phyloP scores from a whole-genome alignment of 2,329 filamentous ascomycete species.

The Harringtonia aguacate region DNA sequence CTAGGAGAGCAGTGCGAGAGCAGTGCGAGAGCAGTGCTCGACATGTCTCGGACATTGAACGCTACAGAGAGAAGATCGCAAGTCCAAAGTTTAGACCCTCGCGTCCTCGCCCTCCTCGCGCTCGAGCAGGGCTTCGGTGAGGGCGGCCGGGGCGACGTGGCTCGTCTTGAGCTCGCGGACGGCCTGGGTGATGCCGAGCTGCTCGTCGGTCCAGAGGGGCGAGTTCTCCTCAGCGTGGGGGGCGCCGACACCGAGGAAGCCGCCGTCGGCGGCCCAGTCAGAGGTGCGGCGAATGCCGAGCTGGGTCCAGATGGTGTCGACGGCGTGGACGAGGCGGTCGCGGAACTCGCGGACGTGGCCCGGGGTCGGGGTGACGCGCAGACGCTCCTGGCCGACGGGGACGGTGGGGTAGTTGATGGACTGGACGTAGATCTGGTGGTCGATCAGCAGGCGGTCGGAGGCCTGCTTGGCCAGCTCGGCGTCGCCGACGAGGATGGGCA shows the following conservation, averaged over 20 bases:
- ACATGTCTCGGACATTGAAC: background rate
- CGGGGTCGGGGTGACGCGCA: constrained; percentile 91
- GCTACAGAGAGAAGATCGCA: background rate
- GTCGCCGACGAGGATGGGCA: constrained; percentile 88
- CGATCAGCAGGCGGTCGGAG: constrained; percentile 80
- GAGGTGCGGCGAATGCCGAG: constrained; percentile 86
- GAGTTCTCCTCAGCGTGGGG: constrained; percentile 46
- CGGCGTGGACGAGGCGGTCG: constrained; percentile 70
- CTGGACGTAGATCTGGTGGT: constrained; percentile 94
- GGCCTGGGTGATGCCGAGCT: constrained; percentile 66
- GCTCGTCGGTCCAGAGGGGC: constrained; percentile 86
- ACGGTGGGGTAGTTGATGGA: constrained; percentile 99
- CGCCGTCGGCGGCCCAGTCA: constrained; percentile 83
- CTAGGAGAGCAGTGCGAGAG: too few relatives aligned
- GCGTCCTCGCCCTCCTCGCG: constrained; percentile 27
- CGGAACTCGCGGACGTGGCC: constrained; percentile 80
- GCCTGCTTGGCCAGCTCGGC: constrained; percentile 87
- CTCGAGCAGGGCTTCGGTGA: constrained; percentile 49
- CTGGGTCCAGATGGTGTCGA: constrained; percentile 81
- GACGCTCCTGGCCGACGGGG: constrained; percentile 91
- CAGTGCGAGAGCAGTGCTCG: too few relatives aligned
- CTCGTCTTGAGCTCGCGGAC: constrained; percentile 44
- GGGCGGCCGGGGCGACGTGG: constrained; percentile 26
- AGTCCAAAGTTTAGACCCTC: too few relatives aligned
- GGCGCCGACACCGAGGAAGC: constrained; percentile 89